Base-by-base conservation (phyloP, 2,329 filamentous ascomycete genomes). In the Lojkania enalia region DNA sequence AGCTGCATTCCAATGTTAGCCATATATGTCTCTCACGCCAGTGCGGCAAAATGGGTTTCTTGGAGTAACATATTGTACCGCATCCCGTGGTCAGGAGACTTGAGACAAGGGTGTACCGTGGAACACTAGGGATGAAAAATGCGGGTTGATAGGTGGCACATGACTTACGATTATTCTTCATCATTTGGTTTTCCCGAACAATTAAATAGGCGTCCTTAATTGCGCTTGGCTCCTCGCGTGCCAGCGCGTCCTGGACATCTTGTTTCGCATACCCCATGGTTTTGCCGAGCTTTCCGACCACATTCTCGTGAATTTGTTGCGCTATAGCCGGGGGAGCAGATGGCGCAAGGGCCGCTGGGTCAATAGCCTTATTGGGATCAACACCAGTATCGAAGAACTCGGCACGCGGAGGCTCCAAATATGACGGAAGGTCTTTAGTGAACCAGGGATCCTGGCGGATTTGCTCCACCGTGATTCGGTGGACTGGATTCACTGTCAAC, bases 171-270 rank as follows among this genome's bases (percentile, higher is more conserved):
- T 90, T 95, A 43, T 85, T 86, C 69, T 91, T 88, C 91, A 97
- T 97, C 67, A 97, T 82, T 70, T 96, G 94, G 67, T 97, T 97
- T 71, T 99, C 94, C 41, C 92, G 84, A 19, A 99, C 90, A 68
- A 99, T 99, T 73, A 96, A 85, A 74, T 97, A 99, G 1, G 94
- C 94, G 72, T 99, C 94, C 74, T 99, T 99, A 77, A 99, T 96
- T 9, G 94, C 91, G 46, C 91, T 97, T 11, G 94, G 94, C 68
- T 99, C 94, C 41, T 94, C 85, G 44, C 90, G 90, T 61, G 87
- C 86, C 51, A 99, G 76, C 16, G 94, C 92, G 70, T 97, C 94
- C 66, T 96, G 88, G 41, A 99, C 92, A 74, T 99, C 94, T 50
- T 87, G 87, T 67, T 89, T 92, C 25, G 87, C 90, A 67, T 99